phyloP scores from a whole-genome alignment of 192 early-diverging fungal genomes.

The Coemansia sp. region DNA sequence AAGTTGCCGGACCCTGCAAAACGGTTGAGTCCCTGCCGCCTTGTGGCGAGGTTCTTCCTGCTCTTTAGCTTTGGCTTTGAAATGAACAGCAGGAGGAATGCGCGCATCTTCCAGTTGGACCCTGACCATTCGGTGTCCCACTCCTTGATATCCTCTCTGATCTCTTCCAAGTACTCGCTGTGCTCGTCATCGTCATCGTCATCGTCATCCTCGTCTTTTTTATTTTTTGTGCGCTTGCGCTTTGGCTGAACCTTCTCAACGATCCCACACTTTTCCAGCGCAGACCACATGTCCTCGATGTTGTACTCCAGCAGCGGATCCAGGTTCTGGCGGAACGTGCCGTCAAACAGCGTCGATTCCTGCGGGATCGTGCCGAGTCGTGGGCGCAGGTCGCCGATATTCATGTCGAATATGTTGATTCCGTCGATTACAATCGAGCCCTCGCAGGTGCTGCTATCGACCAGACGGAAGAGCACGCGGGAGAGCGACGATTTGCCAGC shows the following conservation, averaged over 20 bases:
- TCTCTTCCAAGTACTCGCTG: constrained; percentile 54
- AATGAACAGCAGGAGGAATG: constrained; percentile 9
- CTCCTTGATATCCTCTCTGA: constrained; percentile 48
- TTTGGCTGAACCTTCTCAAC: constrained; percentile 3
- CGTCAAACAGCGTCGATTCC: constrained; percentile 69
- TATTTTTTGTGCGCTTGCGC: not conserved
- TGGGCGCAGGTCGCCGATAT: constrained; percentile 52
- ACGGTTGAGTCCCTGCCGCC: constrained; percentile 4
- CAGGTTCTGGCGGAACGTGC: constrained; percentile 74
- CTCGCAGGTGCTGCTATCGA: constrained; percentile 36
- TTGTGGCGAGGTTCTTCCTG: not conserved
- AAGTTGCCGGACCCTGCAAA: constrained; percentile 19
- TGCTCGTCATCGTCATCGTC: constrained; percentile 6
- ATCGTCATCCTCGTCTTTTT: constrained; percentile 13
- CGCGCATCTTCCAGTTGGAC: constrained; percentile 12
- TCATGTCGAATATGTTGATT: constrained; percentile 63
- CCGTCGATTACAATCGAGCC: constrained; percentile 75
- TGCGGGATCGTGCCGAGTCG: constrained; percentile 70
- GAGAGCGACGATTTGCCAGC: constrained; percentile 78
- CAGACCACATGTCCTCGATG: constrained; percentile 70
- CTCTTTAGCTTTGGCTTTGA: not conserved
- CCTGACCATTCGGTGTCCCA: constrained; percentile 3
- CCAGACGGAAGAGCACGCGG: constrained; percentile 71
- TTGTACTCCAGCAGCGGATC: constrained; percentile 73
- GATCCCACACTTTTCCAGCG: constrained; percentile 46